A percentile compares a stretch with the other conserved stretches of the same genome.
These are phyloP conservation scores for Picea glauca DNA, from an alignment of 75 land plant species.

Conservation along the genomic window DNA sequence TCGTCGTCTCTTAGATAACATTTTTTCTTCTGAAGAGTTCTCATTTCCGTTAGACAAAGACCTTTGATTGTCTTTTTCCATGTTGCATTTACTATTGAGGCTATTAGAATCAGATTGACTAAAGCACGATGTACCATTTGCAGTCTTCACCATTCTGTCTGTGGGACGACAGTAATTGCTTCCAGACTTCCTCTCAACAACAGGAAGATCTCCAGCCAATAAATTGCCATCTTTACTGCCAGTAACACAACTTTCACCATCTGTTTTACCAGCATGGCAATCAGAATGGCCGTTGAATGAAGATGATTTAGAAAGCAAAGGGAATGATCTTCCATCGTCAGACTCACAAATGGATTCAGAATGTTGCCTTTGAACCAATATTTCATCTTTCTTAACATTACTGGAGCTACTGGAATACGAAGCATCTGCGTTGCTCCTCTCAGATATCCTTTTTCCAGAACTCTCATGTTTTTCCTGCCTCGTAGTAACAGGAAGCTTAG, in stretches of 20 bases:
- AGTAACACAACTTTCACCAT: not conserved
- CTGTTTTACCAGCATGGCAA: not conserved
- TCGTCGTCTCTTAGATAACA: conserved; percentile 11
- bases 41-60: not conserved
- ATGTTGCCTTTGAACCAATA: not conserved
- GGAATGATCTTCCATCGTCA: not conserved
- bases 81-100: not conserved
- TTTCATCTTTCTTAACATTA: not conserved
- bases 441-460: conserved; percentile 5
- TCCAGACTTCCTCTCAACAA: not conserved
- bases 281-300: not conserved
- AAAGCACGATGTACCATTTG: not conserved
- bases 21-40: not conserved
- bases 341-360: not conserved
- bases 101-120: not conserved
- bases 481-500: not conserved
- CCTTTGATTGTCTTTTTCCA: not conserved
- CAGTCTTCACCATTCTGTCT: not conserved
- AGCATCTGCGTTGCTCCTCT: conserved; percentile 2
- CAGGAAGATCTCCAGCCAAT: not conserved
- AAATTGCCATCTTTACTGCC: not conserved
- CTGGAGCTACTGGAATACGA: not conserved
- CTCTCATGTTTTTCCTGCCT: conserved; percentile 9
- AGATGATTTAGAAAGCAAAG: not conserved
- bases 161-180: not conserved